A percentile compares a stretch with the other conserved stretches of the same genome.
phyloP scores from a whole-genome alignment of 2,329 filamentous ascomycete genomes.

The Exophiala bonariae region DNA sequence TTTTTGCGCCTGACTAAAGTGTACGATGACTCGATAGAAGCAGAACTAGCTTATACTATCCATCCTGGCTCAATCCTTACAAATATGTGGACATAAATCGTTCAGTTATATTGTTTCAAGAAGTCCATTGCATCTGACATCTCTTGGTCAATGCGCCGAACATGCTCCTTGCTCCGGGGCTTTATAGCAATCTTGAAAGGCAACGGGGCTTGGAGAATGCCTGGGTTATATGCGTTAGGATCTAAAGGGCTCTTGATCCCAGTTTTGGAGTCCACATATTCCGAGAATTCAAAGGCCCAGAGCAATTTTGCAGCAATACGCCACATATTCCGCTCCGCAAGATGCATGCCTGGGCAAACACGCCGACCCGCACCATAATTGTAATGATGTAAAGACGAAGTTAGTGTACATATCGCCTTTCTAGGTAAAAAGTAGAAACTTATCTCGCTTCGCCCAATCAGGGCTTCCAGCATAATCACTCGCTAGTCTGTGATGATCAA shows the following conservation, averaged over 20 bases:
- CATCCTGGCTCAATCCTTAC: background rate
- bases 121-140: background rate
- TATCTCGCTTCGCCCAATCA: constrained; percentile 5
- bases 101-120: constrained; percentile 4
- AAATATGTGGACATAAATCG: background rate
- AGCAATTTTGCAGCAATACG: constrained; percentile 26
- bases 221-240: background rate
- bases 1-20: too few relatives aligned
- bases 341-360: constrained; percentile 32
- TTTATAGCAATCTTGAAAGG: constrained; percentile 28
- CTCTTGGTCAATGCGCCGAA: constrained; percentile 1
- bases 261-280: constrained; percentile 2
- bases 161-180: constrained; percentile 12
- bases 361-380: constrained; percentile 30
- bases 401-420: background rate
- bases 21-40: too few relatives aligned
- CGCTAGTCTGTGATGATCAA: background rate
- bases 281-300: constrained; percentile 20
- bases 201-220: background rate
- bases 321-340: constrained; percentile 27
- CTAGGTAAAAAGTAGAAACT: constrained; percentile 4
- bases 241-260: constrained; percentile 1
- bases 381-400: constrained; percentile 9
- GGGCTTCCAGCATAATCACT: constrained; percentile 1
- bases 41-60: background rate